Conservation (phyloP, 2,329 filamentous ascomycete species). For the Epichloe gansuensis region DNA sequence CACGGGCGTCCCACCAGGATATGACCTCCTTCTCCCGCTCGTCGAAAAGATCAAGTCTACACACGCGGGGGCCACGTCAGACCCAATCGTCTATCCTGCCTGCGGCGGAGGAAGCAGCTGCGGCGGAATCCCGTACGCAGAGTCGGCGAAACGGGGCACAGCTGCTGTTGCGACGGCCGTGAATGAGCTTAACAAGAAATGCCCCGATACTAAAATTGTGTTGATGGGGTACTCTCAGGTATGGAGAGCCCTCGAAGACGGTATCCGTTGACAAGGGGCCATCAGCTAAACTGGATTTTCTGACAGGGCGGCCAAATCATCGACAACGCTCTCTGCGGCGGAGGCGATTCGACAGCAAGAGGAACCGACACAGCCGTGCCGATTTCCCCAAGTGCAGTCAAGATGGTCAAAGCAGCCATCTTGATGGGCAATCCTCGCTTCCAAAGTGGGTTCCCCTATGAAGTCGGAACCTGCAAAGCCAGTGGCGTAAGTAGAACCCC, state of each 20-base stretch:
- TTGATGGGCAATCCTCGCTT: conserved; percentile 53
- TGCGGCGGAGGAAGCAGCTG: conserved; percentile 48
- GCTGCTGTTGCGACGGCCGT: conserved; percentile 20
- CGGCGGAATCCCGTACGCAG: conserved; percentile 45
- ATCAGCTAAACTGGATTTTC: not conserved
- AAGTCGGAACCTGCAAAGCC: conserved; percentile 26
- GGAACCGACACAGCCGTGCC: conserved; percentile 29
- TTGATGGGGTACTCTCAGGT: conserved; percentile 51
- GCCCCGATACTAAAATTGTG: conserved; percentile 44
- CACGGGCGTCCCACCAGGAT: conserved; percentile 37
- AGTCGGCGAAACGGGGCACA: conserved; percentile 26
- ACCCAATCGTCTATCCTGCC: conserved; percentile 46
- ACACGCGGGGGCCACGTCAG: conserved; percentile 37
- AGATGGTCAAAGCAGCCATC: conserved; percentile 48
- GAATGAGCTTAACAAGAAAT: conserved; percentile 41
- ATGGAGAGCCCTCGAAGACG: conserved; percentile 4
- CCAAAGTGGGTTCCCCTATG: conserved; percentile 40
- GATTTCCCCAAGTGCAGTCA: conserved; percentile 33
- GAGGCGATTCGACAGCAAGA: conserved; percentile 33
- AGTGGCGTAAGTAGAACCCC: not conserved
- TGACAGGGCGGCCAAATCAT: conserved; percentile 47
- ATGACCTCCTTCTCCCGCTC: conserved; percentile 35
- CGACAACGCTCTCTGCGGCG: conserved; percentile 51
- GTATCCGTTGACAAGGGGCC: not conserved
- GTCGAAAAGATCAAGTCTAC: conserved; percentile 35